Percentiles rank a stretch among this genome's conserved stretches.
phyloP scores from a whole-genome alignment of 352 stramenopile genomes.

The Lagenidium giganteum region DNA sequence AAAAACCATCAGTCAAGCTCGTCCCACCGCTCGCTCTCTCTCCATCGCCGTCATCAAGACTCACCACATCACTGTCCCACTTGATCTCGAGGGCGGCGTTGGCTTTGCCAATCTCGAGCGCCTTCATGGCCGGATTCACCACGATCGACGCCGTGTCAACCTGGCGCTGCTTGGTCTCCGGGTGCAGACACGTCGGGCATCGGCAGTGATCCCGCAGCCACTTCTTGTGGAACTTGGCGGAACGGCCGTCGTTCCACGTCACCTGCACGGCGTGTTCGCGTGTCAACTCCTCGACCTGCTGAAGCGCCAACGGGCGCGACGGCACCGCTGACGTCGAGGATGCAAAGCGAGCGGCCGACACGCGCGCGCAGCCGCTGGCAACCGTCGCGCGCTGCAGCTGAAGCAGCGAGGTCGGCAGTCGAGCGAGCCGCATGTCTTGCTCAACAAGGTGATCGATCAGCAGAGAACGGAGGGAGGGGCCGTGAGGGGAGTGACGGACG shows the following conservation, averaged over 20 bases:
- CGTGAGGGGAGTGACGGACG: too few relatives aligned
- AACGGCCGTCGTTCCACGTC: conserved; percentile 73
- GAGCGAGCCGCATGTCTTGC: too few relatives aligned
- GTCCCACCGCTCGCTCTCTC: too few relatives aligned
- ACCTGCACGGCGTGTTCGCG: conserved; percentile 49
- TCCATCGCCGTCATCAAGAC: too few relatives aligned
- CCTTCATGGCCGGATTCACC: conserved; percentile 34
- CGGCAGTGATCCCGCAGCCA: conserved; percentile 84
- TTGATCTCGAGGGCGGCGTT: conserved; percentile 37
- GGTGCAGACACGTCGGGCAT: conserved; percentile 59
- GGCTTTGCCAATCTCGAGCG: conserved; percentile 25
- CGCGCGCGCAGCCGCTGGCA: too few relatives aligned
- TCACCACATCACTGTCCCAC: conserved; percentile 51
- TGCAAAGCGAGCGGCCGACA: too few relatives aligned
- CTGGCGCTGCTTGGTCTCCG: conserved; percentile 68
- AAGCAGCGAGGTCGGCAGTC: too few relatives aligned
- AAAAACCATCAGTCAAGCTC: too few relatives aligned
- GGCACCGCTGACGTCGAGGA: not conserved
- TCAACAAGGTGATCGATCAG: too few relatives aligned
- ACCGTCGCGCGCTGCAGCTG: too few relatives aligned
- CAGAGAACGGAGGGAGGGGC: too few relatives aligned
- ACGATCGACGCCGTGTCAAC: conserved; percentile 77
- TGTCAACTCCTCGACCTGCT: conserved; percentile 46
- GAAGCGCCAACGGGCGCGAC: not conserved
- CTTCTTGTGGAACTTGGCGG: conserved; percentile 78